Conservation (phyloP, 2,329 filamentous ascomycete genomes). For the Hirsutella thompsonii region DNA sequence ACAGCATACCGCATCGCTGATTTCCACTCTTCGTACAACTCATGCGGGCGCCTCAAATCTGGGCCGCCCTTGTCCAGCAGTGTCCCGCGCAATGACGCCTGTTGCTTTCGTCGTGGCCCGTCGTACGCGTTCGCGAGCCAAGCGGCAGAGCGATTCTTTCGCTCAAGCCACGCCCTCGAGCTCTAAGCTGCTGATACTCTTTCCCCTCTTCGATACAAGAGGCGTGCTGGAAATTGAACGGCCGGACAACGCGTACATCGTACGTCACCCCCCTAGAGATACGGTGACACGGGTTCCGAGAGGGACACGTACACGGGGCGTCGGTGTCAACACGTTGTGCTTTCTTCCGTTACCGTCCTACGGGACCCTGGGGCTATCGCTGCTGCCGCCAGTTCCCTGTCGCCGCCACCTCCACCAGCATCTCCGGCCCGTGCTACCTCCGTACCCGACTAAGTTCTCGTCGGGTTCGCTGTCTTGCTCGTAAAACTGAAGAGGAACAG, state of each 20-base stretch:
- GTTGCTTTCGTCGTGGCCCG: background rate
- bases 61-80: background rate
- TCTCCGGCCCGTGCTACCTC: background rate
- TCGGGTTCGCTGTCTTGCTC: slow-evolving; percentile 8
- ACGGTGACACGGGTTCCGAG: background rate
- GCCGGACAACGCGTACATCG: background rate
- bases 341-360: no score
- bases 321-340: no score
- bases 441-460: background rate
- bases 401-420: background rate
- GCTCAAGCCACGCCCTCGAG: background rate
- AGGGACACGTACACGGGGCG: background rate
- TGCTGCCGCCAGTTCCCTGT: background rate
- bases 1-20: background rate
- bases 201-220: background rate
- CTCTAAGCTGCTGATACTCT: no score
- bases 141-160: background rate
- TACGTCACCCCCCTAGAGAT: background rate
- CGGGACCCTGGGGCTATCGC: no score
- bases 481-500: slow-evolving; percentile 50
- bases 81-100: background rate
- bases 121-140: background rate
- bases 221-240: background rate
- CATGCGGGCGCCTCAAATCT: background rate
- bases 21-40: background rate